A percentile compares a stretch with the other conserved stretches of the same genome.
phyloP scores from a whole-genome alignment of 345 rosid genomes.

The Eucalyptus albens region DNA sequence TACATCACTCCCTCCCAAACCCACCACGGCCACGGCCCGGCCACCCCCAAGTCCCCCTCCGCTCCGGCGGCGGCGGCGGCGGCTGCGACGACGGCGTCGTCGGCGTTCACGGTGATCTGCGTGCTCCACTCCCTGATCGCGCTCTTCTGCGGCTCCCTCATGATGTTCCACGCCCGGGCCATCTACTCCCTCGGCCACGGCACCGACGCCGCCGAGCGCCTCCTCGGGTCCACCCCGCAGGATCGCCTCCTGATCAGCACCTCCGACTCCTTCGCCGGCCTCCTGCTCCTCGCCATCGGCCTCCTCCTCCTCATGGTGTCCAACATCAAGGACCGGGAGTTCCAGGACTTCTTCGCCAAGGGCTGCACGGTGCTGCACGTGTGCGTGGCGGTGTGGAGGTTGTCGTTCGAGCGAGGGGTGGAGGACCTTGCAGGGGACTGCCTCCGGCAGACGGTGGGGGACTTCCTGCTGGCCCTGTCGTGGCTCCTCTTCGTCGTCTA shows the following conservation, averaged over 20 bases:
- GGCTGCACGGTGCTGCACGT: constrained; percentile 48
- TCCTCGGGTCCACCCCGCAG: constrained; percentile 52
- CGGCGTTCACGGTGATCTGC: constrained; percentile 44
- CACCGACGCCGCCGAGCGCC: constrained; percentile 25
- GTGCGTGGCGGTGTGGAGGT: constrained; percentile 44
- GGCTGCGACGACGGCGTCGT: not conserved
- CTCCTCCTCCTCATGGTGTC: constrained; percentile 56
- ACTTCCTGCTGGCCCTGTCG: constrained; percentile 39
- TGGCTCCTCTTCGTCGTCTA: constrained; percentile 59
- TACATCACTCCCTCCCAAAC: not conserved
- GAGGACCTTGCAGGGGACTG: constrained; percentile 60
- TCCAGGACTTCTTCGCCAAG: constrained; percentile 52
- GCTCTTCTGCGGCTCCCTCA: constrained; percentile 41
- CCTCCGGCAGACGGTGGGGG: constrained; percentile 45
- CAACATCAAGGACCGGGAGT: constrained; percentile 41
- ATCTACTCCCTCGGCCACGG: constrained; percentile 59
- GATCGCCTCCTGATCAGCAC: constrained; percentile 63
- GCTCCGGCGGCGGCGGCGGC: not conserved
- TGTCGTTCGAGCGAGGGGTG: constrained; percentile 44
- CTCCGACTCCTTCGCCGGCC: constrained; percentile 66
- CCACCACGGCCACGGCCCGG: not conserved
- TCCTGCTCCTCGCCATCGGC: constrained; percentile 53
- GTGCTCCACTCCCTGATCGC: constrained; percentile 60
- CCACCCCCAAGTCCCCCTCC: too few relatives aligned
- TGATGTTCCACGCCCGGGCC: constrained; percentile 57